These are phyloP conservation scores for Kwoniella mangroviensis DNA, from an alignment of 768 basidiomycete genomes.

Conservation along the genomic window DNA sequence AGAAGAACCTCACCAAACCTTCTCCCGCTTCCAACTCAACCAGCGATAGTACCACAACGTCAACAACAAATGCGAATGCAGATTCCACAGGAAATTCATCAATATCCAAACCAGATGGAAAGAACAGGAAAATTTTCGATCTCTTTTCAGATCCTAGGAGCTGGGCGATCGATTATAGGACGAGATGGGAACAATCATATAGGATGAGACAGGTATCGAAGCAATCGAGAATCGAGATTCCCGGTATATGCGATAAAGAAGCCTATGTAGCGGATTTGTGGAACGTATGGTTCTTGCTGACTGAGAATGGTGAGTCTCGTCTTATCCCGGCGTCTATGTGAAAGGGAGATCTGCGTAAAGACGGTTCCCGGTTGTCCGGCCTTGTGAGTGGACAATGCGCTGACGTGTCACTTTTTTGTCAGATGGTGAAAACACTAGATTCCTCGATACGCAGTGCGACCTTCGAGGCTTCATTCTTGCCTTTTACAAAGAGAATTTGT, in stretches of 20 bases:
- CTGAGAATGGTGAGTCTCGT: slow-evolving; percentile 53
- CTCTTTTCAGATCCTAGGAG: slow-evolving; percentile 45
- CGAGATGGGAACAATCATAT: slow-evolving; percentile 38
- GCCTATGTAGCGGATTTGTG: slow-evolving; percentile 46
- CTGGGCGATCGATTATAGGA: slow-evolving; percentile 51
- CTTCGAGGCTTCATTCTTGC: slow-evolving; percentile 47
- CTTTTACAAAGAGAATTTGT: slow-evolving; percentile 51
- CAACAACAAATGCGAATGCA: neutral
- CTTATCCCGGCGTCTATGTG: neutral
- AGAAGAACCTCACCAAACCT: slow-evolving; percentile 18
- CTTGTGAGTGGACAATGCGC: neutral
- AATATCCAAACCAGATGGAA: neutral
- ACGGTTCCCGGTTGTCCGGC: neutral
- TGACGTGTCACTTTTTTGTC: neutral
- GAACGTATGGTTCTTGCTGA: slow-evolving; percentile 54
- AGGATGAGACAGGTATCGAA: slow-evolving; percentile 40
- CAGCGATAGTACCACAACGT: neutral
- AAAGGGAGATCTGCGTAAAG: neutral
- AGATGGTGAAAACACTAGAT: slow-evolving; percentile 52
- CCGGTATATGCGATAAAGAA: slow-evolving; percentile 27
- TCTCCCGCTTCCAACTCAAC: neutral
- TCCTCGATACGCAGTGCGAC: slow-evolving; percentile 45
- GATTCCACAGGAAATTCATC: neutral
- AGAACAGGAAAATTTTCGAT: slow-evolving; percentile 34
- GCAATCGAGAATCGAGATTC: slow-evolving; percentile 21